Conservation (phyloP, 2,329 filamentous ascomycete species). For the Pyricularia sp. region DNA sequence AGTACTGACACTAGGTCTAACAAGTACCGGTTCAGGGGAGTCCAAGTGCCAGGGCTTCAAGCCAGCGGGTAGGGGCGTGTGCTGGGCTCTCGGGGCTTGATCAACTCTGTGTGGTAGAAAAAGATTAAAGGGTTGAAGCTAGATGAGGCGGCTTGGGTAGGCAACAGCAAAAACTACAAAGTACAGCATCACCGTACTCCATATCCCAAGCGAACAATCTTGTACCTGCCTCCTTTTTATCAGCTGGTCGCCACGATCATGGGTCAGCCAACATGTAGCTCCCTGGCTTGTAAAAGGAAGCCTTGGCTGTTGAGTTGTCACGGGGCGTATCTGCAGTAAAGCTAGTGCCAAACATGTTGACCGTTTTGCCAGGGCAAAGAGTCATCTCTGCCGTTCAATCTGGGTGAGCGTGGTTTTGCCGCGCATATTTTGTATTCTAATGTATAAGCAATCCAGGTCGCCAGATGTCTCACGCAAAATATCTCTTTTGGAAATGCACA, state of each 20-base stretch:
- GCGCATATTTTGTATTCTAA: not conserved
- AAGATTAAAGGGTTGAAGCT: not conserved
- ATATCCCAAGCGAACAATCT: not conserved
- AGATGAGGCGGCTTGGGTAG: too few relatives aligned
- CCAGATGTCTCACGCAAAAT: too few relatives aligned
- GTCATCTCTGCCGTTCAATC: not conserved
- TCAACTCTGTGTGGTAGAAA: not conserved
- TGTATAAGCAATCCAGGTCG: not conserved
- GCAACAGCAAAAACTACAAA: not conserved
- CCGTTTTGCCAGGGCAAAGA: not conserved
- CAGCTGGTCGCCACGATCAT: not conserved
- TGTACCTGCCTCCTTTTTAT: not conserved
- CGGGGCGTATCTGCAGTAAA: not conserved
- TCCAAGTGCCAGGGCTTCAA: not conserved
- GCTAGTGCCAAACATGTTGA: not conserved
- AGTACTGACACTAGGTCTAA: not conserved
- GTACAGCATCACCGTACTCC: not conserved
- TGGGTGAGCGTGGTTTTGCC: not conserved
- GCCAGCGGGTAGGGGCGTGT: not conserved
- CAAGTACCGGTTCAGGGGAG: not conserved
- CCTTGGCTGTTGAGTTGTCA: not conserved
- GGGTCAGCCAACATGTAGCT: not conserved
- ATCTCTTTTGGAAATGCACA: too few relatives aligned
- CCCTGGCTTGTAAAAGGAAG: not conserved
- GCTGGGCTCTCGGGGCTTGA: not conserved